phyloP scores from a whole-genome alignment of 2,329 filamentous ascomycete genomes.

The Chrysosphaeria jannelii region DNA sequence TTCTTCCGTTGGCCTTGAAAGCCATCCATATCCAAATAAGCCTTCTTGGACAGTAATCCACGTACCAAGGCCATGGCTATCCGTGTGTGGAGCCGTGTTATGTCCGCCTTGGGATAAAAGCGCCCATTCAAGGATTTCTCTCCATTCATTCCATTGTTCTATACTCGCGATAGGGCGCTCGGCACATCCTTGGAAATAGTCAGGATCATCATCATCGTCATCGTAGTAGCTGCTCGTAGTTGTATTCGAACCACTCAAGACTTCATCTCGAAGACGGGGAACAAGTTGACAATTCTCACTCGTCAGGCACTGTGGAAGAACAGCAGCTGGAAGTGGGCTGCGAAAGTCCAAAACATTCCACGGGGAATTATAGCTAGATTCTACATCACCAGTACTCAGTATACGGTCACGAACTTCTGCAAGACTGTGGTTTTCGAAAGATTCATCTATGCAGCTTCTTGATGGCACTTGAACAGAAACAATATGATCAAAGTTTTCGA shows the following conservation, averaged over 20 bases:
- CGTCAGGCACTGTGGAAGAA: slow-evolving; percentile 6
- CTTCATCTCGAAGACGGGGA: slow-evolving; percentile 6
- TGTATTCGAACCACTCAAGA: no score
- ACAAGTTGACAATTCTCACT: slow-evolving; percentile 8
- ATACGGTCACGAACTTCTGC: slow-evolving; percentile 6
- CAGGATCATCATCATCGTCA: no score
- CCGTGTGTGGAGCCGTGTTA: slow-evolving; percentile 9
- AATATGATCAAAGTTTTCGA: slow-evolving; percentile 6
- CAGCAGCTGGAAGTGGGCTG: slow-evolving; percentile 6
- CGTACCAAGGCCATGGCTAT: slow-evolving; percentile 9
- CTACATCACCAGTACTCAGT: slow-evolving; percentile 1
- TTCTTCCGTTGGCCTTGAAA: slow-evolving; percentile 7
- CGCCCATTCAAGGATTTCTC: slow-evolving; percentile 8
- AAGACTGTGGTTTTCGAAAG: slow-evolving; percentile 6
- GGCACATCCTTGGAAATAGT: no score
- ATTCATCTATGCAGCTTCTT: slow-evolving; percentile 5
- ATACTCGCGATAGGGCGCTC: slow-evolving; percentile 6
- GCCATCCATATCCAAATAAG: slow-evolving; percentile 8
- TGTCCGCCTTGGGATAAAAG: slow-evolving; percentile 9
- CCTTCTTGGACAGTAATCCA: slow-evolving; percentile 10
- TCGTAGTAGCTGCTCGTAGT: no score
- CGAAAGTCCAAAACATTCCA: slow-evolving; percentile 8
- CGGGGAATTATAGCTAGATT: slow-evolving; percentile 4
- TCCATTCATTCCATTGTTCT: slow-evolving; percentile 9
- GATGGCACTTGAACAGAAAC: slow-evolving; percentile 8